Evolutionary conservation across 2,329 filamentous ascomycete species (phyloP), one percentile per base, ranked within the genome.

Genomic region (Monosporascus sp.): DNA sequence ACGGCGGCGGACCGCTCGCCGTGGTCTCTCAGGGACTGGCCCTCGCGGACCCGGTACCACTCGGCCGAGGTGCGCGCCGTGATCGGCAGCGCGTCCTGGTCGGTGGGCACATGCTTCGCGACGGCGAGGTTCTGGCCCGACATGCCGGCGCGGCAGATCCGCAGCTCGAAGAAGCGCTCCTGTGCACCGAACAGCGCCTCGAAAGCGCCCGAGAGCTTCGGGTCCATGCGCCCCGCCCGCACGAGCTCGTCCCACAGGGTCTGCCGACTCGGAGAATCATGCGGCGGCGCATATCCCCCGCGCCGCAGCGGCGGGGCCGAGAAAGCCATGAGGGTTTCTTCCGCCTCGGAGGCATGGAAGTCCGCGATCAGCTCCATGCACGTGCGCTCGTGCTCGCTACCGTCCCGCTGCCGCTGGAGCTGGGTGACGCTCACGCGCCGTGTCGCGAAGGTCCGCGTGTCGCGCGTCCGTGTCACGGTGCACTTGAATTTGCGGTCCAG

Each of bases 401-500:
- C 64, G 0, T 27, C 26, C 43, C 5, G 43, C 22, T 46, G 43
- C 22, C 70, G 60, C 19, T 68, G 68, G 24, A 63, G 58, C 52
- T 80, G 78, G 49, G 64, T 70, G 27, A 79, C 69, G 54, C 75
- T 67, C 3, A 80, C 71, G 4, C 73, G 66, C 2, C 76, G 67
- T 0, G 77, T 80, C 2, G 72, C 71, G 51, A 80, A 80, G 0
- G 74, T 74, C 16, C 72, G 68, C 1, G 78, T 79, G 48, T 74
- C 70, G 14, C 78, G 69, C 2, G 71, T 66, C 17, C 56, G 58
- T 19, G 65, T 63, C 2, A 77, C 72, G 3, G 57, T 66, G 49
- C 69, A 71, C 37, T 60, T 59, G 1, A 79, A 55, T 17, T 69
- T 70, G 20, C 68, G 64, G 26, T 74, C 70, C 0, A 66, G 74